Conservation (phyloP, 2,329 filamentous ascomycete genomes). For the Neobulgaria alba region DNA sequence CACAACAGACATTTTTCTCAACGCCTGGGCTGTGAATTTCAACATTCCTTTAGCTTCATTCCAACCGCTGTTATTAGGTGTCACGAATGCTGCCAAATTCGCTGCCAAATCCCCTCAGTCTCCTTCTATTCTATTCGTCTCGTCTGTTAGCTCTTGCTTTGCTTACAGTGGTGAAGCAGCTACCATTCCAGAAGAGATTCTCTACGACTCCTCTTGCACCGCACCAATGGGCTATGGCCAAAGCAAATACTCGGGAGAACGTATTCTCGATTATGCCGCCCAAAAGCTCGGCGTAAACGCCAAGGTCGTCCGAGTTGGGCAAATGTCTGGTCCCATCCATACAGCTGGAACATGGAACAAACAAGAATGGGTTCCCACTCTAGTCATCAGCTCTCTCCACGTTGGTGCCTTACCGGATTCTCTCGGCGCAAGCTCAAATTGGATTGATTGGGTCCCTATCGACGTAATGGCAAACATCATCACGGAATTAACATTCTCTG, state of each 20-base stretch:
- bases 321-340: constrained; percentile 22
- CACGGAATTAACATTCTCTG: constrained; percentile 21
- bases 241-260: constrained; percentile 23
- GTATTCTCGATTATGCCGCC: background rate
- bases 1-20: background rate
- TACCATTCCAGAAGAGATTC: constrained; percentile 31
- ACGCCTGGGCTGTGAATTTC: background rate
- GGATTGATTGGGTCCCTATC: constrained; percentile 38
- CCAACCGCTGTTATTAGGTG: background rate
- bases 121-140: background rate
- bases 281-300: background rate
- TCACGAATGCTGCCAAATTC: background rate
- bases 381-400: constrained; percentile 5
- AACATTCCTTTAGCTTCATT: background rate
- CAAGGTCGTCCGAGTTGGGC: background rate
- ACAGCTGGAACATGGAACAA: constrained; percentile 41
- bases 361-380: constrained; percentile 46
- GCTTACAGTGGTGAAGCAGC: constrained; percentile 1
- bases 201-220: constrained; percentile 29
- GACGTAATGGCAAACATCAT: constrained; percentile 33
- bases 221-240: constrained; percentile 22
- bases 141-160: background rate
- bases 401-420: constrained; percentile 6
- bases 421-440: constrained; percentile 22
- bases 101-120: background rate